Percentiles rank a stretch among this genome's conserved stretches.
These are phyloP conservation scores for Alopecurus myosuroides DNA, from an alignment of 176 grass and related monocot species.

Conservation along the genomic window DNA sequence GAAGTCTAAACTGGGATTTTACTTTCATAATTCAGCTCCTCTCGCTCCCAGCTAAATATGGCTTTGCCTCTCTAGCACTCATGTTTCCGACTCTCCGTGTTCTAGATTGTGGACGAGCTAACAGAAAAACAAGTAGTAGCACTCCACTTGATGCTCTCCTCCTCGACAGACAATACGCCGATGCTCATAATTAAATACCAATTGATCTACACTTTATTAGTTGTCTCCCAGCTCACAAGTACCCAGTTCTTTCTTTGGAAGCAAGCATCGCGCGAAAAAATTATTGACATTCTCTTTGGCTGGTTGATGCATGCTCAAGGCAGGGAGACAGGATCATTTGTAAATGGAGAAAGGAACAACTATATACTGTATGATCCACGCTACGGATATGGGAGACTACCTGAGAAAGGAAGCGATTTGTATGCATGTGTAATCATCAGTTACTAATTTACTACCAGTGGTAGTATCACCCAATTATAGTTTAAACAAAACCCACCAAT, in stretches of 20 bases:
- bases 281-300: constrained; percentile 17
- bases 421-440: constrained; percentile 22
- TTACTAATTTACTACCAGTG: constrained; percentile 10
- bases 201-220: constrained; percentile 27
- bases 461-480: not conserved
- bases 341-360: not conserved
- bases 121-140: not conserved
- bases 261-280: constrained; percentile 22
- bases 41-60: not conserved
- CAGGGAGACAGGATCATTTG: constrained; percentile 47
- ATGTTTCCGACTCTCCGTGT: not conserved
- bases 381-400: not conserved
- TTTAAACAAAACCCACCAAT: not conserved
- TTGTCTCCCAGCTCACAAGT: constrained; percentile 30
- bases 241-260: constrained; percentile 38
- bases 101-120: constrained; percentile 9
- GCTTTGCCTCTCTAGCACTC: constrained; percentile 24
- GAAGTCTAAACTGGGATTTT: constrained; percentile 38
- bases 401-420: not conserved
- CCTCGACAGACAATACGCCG: not conserved
- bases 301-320: constrained; percentile 45
- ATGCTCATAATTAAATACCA: constrained; percentile 23
- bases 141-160: constrained; percentile 5
- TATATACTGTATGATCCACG: not conserved
- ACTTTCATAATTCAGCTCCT: constrained; percentile 35